Percentiles rank a stretch among this genome's conserved stretches.
Conservation (phyloP, 2,329 filamentous ascomycete genomes). For the Penicillium sp. region DNA sequence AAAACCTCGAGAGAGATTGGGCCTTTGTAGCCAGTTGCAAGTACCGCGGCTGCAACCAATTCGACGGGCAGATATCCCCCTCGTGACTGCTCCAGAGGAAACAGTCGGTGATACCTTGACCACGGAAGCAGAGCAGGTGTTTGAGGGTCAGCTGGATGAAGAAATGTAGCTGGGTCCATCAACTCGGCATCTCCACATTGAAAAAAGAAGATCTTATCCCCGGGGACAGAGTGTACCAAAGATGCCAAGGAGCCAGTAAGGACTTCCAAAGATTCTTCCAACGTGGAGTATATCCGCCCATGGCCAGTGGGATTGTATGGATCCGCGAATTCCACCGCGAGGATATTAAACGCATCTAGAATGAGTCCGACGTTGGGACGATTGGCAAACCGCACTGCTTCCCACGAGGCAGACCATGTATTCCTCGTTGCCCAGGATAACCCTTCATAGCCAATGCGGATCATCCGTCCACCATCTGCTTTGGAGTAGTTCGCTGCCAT, state of each 20-base stretch:
- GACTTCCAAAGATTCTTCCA: conserved; percentile 24
- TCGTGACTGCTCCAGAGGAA: conserved; percentile 22
- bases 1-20: conserved; percentile 34
- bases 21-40: conserved; percentile 29
- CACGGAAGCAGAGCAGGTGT: conserved; percentile 27
- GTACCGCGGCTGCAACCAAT: conserved; percentile 27
- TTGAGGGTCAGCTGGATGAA: conserved; percentile 17
- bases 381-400: conserved; percentile 30
- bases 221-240: conserved; percentile 25
- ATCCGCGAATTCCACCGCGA: conserved; percentile 32
- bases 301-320: conserved; percentile 28
- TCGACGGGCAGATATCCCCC: conserved; percentile 33
- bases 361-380: conserved; percentile 30
- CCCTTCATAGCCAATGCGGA: conserved; percentile 32
- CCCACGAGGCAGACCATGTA: conserved; percentile 33
- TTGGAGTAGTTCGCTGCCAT: conserved; percentile 27
- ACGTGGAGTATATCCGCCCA: conserved; percentile 25
- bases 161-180: conserved; percentile 22
- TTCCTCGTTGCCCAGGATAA: conserved; percentile 31
- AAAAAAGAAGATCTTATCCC: conserved; percentile 32
- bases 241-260: conserved; percentile 23
- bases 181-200: conserved; percentile 31
- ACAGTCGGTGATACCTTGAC: conserved; percentile 30
- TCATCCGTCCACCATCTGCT: conserved; percentile 26
- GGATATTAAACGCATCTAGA: conserved; percentile 31